Evolutionary conservation across 306 rosid genomes (phyloP), one percentile per base, ranked within the genome.

Genomic region (Trifolium dubium): DNA sequence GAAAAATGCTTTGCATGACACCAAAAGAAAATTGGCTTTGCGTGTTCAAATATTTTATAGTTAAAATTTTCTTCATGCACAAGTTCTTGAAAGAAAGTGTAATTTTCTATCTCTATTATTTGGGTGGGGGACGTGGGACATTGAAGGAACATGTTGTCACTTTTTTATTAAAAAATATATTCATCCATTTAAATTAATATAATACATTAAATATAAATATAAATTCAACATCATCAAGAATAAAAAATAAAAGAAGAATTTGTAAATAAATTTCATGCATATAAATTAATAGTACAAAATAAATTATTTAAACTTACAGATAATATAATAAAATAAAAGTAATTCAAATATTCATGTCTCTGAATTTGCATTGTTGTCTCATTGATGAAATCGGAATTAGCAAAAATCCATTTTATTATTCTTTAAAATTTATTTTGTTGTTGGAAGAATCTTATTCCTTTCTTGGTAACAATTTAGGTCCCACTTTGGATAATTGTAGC

Each of bases 401-500:
- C 11, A 71, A 71, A 63, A 63, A 53, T 77, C 71, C 35, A 77
- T 37, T 37, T 37, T 41, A 1, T 41, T 41, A 41, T 8, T 41
- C 13, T 8, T 41, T 41, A 23, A 23, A 3, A 41, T 41, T 41
- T 41, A 3, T 41, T 41, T 41, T 41, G 11, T 41, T 8, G 2
- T 41, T 9, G 0, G 2, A 43, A 43, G 14, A 13, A 10, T 10
- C 9, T 19, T 65, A 55, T 46, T 72, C 64, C 37, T 15, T 8
- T 14, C 50, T 44, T 44, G 6, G 4, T 3, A 10, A 31, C 46
- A 72, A 23, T 72, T 72, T 44, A 40, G 74, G 70, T 66, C 83
- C 83, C 61, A 72, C 74, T 64, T 63, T 3, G 17, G 2, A 17
- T 40, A 53, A 62, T 61, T 11, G 18, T 35, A 34, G 39, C 63